Percentiles rank a stretch among this genome's conserved stretches.
These are phyloP conservation scores for Rickenella mellea DNA, from an alignment of 768 basidiomycete species.

Conservation along the genomic window DNA sequence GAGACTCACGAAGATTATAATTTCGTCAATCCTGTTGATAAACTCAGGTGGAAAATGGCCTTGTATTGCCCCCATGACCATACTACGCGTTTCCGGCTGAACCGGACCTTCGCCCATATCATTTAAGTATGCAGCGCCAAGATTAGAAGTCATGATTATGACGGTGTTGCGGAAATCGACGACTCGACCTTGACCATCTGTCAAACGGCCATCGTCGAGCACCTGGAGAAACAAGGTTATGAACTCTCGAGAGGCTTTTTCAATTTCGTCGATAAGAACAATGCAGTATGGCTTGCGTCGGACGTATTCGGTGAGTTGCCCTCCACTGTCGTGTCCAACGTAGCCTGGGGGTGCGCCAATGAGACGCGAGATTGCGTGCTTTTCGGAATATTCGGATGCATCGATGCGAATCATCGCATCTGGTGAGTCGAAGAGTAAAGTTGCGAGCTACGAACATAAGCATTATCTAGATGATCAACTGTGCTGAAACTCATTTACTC, in stretches of 20 bases:
- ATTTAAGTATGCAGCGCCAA: slow-evolving; percentile 69
- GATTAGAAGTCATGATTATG: slow-evolving; percentile 91
- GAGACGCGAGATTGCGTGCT: slow-evolving; percentile 63
- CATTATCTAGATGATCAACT: slow-evolving; percentile 2
- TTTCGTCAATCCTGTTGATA: slow-evolving; percentile 82
- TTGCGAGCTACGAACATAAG: slow-evolving; percentile 55
- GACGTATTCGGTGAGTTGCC: slow-evolving; percentile 89
- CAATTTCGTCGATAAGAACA: slow-evolving; percentile 80
- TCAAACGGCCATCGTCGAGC: slow-evolving; percentile 85
- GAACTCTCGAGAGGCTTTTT: slow-evolving; percentile 78
- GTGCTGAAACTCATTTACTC: slow-evolving; percentile 18
- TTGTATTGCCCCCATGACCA: slow-evolving; percentile 76
- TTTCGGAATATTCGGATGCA: slow-evolving; percentile 87
- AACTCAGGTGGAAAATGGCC: slow-evolving; percentile 89
- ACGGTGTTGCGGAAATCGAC: slow-evolving; percentile 87
- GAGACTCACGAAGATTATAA: slow-evolving; percentile 63
- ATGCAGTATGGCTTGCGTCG: slow-evolving; percentile 86
- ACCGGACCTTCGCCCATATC: slow-evolving; percentile 70
- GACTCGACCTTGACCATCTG: slow-evolving; percentile 86
- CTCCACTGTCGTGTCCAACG: slow-evolving; percentile 83
- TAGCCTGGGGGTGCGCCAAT: slow-evolving; percentile 80
- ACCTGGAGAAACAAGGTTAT: slow-evolving; percentile 73
- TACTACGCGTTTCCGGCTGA: slow-evolving; percentile 41
- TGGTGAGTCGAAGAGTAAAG: slow-evolving; percentile 80
- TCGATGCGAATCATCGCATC: slow-evolving; percentile 91